Base-by-base conservation (phyloP, 441 rosid genomes). In the Hura crepitans region DNA sequence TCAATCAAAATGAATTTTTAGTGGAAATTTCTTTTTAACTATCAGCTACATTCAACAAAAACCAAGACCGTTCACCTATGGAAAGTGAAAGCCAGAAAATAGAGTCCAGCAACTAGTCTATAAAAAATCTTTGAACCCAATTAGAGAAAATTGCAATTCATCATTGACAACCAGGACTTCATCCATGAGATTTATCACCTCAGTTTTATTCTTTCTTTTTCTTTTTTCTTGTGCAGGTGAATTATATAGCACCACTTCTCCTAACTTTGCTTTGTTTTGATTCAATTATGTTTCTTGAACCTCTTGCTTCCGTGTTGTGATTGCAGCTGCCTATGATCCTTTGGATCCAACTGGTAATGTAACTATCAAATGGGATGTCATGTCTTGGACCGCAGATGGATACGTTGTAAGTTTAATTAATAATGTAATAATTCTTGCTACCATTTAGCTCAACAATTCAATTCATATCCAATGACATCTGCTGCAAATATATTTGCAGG, bases 341-440 rank as follows among this genome's bases (percentile, higher is more conserved):
- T 64, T 92, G 78, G 97, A 92, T 82, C 97, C 97, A 5, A 88
- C 69, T 66, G 95, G 96, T 57, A 90, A 92, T 80, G 71, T 90
- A 45, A 92, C 96, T 18, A 76, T 92, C 51, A 92, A 80, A 84
- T 92, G 97, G 97, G 97, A 92, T 72, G 61, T 90, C 72, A 85
- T 88, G 90, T 82, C 93, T 45, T 92, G 96, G 96, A 90, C 93
- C 6, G 3, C 84, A 15, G 97, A 92, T 74, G 97, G 96, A 62
- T 90, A 90, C 50, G 86, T 86, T 68, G 96, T 88, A 66, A 78
- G 87, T 73, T 51, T 4, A 20, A 11, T 10, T 60, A 8, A 6
- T 8, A 2, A n/a, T 20, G 5, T 37, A 45, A 28, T 14, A 72
- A 18, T 27, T 20, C 12, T 42, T 10, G 13, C 12, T 39, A 39